Base-by-base conservation (phyloP, 768 basidiomycete species). In the Pulveroboletus sp. region DNA sequence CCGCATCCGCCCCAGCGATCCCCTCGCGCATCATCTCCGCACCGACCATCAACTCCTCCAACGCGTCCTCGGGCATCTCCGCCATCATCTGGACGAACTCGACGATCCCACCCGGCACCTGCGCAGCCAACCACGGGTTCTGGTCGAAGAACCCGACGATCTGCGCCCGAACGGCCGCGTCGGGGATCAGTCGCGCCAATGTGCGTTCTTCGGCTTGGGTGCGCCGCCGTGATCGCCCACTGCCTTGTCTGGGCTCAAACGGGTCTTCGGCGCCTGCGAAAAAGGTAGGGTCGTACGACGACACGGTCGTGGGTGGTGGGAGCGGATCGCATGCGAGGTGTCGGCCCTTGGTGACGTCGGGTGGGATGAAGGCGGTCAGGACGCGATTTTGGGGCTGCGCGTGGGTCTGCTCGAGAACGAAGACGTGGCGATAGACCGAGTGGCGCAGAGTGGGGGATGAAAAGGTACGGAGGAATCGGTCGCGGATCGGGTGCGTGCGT, bases 321-420 rank as follows among this genome's bases (percentile, higher is more conserved):
- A 95, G 71, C 1, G 94, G 93, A 61, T 97, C 95, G 57, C 86
- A 96, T 9, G 85, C 81, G 52, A 89, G 71, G 6, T 80, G 75
- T 47, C 81, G 78, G 12, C 68, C 71, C 5, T 74, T 69, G 12
- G 79, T 67, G 5, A 88, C 73, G 5, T 70, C 58, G 12, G 73
- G 70, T 0, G 90, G 89, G 44, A 94, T 74, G 71, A 93, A 94
- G 0, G 82, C 73, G 43, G 86, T 77, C 10, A 90, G 72, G 8
- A 73, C 70, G 22, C 74, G 76, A 8, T 65, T 58, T 48, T 59
- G 63, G 4, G 63, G 51, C 41, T 64, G 63, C n/a, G 56, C 59
- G 54, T 82, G 80, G 4, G 75, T 75, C 6, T 77, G 69, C 57
- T 88, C 86, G 13, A 84, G 76, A n/a, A 91, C 86, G 46, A 88